Conservation (phyloP, 1,284 basidiomycete genomes). For the Pascua sp. region DNA sequence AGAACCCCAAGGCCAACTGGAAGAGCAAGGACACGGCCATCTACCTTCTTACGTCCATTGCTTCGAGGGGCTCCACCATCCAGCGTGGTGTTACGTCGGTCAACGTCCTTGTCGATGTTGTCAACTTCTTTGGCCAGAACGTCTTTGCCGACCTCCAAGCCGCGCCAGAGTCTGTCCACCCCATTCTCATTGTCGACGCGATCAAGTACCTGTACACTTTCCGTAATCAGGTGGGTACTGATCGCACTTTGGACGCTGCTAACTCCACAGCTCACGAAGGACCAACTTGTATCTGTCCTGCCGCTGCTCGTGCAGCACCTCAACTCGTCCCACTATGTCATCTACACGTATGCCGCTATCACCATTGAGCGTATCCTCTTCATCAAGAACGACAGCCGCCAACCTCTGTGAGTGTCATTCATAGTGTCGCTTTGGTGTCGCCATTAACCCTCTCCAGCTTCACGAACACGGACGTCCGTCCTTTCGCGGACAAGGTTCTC, state of each 20-base stretch:
- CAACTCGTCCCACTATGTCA: slow-evolving; percentile 73
- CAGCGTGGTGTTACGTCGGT: slow-evolving; percentile 89
- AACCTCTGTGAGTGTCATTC: slow-evolving; percentile 59
- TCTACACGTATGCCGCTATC: slow-evolving; percentile 58
- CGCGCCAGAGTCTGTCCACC: slow-evolving; percentile 64
- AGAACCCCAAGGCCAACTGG: slow-evolving; percentile 72
- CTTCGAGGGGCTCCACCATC: slow-evolving; percentile 77
- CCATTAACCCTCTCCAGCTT: slow-evolving; percentile 58
- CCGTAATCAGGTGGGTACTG: slow-evolving; percentile 73
- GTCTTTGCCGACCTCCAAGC: slow-evolving; percentile 85
- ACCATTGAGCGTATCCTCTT: slow-evolving; percentile 84
- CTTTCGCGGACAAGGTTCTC: slow-evolving; percentile 72
- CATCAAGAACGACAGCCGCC: slow-evolving; percentile 67
- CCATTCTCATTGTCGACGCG: slow-evolving; percentile 91
- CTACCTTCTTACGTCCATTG: slow-evolving; percentile 86
- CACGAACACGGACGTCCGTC: slow-evolving; percentile 76
- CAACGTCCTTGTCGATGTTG: slow-evolving; percentile 87
- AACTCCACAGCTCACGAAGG: slow-evolving; percentile 75
- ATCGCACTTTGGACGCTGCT: slow-evolving; percentile 48
- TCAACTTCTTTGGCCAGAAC: slow-evolving; percentile 91
- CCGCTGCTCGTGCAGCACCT: slow-evolving; percentile 86
- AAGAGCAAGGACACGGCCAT: slow-evolving; percentile 94
- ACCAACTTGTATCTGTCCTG: slow-evolving; percentile 85
- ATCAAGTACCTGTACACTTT: slow-evolving; percentile 93
- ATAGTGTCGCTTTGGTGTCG: not conserved